Evolutionary conservation across 225 moss, liverwort and hornwort genomes (phyloP).

Genomic region (Physcomitrellopsis africana): DNA sequence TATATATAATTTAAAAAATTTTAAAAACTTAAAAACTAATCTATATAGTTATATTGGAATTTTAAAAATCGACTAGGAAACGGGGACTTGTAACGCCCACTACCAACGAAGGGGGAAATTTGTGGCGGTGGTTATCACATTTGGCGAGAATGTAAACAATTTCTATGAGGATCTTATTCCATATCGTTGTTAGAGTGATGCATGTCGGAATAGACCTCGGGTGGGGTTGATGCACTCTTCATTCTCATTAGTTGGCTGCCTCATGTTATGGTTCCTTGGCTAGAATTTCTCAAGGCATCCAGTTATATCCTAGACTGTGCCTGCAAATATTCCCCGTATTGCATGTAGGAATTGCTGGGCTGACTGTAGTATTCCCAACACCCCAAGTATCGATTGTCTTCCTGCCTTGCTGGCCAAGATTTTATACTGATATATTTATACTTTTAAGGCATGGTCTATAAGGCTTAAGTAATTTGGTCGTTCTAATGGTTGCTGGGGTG

Average conservation of each 20-base stretch:
- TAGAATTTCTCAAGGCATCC: conserved; percentile 46
- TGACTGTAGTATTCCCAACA: conserved; percentile 74
- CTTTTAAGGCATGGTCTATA: background rate
- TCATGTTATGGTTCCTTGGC: background rate
- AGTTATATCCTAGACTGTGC: conserved; percentile 89
- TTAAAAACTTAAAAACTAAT: too few species aligned
- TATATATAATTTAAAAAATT: too few species aligned
- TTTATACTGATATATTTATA: background rate
- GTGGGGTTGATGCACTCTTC: too few species aligned
- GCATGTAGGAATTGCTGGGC: conserved; percentile 91
- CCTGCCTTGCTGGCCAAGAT: background rate
- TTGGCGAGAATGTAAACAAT: too few species aligned
- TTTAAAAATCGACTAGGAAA: too few species aligned
- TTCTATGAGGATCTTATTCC: too few species aligned
- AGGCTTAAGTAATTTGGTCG: background rate
- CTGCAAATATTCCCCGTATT: conserved; percentile 84
- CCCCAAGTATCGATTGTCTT: background rate
- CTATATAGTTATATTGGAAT: too few species aligned
- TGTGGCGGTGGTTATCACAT: too few species aligned
- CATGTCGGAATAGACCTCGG: too few species aligned
- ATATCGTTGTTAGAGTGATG: too few species aligned
- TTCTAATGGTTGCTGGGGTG: background rate
- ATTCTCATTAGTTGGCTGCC: background rate
- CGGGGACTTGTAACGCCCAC: too few species aligned
- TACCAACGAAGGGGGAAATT: too few species aligned